Base-by-base conservation (phyloP, 192 early-diverging fungal genomes). In the Umbelopsis sp. region DNA sequence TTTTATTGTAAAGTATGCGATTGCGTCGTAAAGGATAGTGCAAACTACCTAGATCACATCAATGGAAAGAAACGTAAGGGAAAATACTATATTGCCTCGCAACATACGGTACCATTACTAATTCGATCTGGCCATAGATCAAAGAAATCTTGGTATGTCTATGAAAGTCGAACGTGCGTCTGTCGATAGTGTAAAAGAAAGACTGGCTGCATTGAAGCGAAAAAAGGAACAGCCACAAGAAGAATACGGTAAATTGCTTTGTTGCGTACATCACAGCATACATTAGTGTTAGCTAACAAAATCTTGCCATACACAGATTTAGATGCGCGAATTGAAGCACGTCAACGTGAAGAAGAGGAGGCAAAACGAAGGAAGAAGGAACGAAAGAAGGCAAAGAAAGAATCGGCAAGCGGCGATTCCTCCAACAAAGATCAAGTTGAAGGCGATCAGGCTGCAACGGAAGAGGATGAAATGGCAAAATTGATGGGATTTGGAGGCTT, bases 1-100 rank as follows among this genome's bases (percentile, higher is more conserved):
- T 98, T 93, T 77, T 95, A 93, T 71, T 98, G 97, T 80, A 88
- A 92, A 75, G 83, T 86, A 2, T 97, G 97, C 71, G 94, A 97
- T 68, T 88, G 90, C 65, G 89, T 89, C 5, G 85, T 95, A 65
- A 96, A 96, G 71, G 97, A 98, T 83, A 96, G 91, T 72, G 82
- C 92, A 47, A 92, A 87, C 50, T 98, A 91, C 65, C 81, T 97
- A 69, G 96, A 97, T 76, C 96, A 98, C 69, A 91, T 94, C 65
- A 98, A 97, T 77, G 93, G 94, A 69, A 86, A 85, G 70, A 93
- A 92, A 66, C 97, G 91, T 93, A 80, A 74, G 86, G 77, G 10
- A 10, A 20, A 25, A 17, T 7, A 43, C 12, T 17, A 44, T 9
- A 59, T 8, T 2, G 36, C 16, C 0, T 31, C 17, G 21, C 26